Conservation (phyloP, 371 early-diverging fungal genomes). For the Syncephalastrum monosporum region DNA sequence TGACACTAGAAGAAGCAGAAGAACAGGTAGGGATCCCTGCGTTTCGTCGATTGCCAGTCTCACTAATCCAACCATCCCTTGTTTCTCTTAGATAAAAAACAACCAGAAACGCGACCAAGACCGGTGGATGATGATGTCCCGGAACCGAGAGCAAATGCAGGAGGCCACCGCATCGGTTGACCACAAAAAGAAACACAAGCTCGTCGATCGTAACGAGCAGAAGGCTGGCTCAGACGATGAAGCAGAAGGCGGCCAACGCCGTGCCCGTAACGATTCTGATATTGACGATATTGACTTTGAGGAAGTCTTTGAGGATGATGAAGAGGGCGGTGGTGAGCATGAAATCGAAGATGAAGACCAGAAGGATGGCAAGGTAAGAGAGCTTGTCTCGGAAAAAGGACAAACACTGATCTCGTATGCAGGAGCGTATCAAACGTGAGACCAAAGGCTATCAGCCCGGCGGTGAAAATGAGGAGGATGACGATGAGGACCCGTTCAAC, state of each 20-base stretch:
- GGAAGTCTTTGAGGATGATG: constrained; percentile 69
- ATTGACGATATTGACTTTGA: constrained; percentile 56
- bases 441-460: constrained; percentile 33
- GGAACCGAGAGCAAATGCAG: constrained; percentile 20
- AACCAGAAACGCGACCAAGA: constrained; percentile 57
- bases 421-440: constrained; percentile 42
- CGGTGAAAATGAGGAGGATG: constrained; percentile 27
- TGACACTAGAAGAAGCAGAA: constrained; percentile 93
- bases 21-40: constrained; percentile 59
- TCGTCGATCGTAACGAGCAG: constrained; percentile 31
- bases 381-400: constrained; percentile 9
- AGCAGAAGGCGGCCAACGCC: constrained; percentile 1
- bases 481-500: constrained; percentile 12
- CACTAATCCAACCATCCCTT: neutral
- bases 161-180: constrained; percentile 1
- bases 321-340: constrained; percentile 73
- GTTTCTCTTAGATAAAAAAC: constrained; percentile 35
- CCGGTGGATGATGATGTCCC: constrained; percentile 77
- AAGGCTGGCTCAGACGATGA: constrained; percentile 10
- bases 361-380: constrained; percentile 48
- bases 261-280: constrained; percentile 34
- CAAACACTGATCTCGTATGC: neutral
- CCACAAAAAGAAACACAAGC: constrained; percentile 21
- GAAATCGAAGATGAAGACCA: constrained; percentile 66
- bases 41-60: neutral